Base-by-base conservation (phyloP, 495 filamentous ascomycete genomes). In the Collariella sp. region DNA sequence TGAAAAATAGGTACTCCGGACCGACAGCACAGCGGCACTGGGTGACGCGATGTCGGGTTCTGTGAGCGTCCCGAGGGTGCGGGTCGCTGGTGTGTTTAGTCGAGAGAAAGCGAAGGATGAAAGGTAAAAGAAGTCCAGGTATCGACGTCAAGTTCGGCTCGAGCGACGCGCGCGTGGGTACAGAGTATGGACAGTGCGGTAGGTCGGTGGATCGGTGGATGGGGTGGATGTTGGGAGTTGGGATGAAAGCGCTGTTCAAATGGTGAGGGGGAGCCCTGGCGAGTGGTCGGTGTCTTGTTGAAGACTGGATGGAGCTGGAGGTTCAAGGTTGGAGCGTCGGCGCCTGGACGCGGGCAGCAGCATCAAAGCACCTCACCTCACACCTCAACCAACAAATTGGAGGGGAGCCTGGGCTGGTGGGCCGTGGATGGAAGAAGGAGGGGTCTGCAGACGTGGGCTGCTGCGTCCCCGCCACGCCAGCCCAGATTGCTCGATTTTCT, bases 371-470 rank as follows among this genome's bases (percentile, higher is more conserved):
- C n/a, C n/a, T n/a, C n/a, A n/a, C n/a, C n/a, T n/a, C n/a, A n/a
- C n/a, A 31, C 5, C 5, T 18, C 16, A 36, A 50, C 50, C 56
- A 58, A 58, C 55, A 52, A 52, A 43, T 46, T 40, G 45, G 35
- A 53, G 52, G 23, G 41, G 20, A n/a, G n/a, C n/a, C n/a, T n/a
- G n/a, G n/a, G n/a, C n/a, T n/a, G n/a, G n/a, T n/a, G n/a, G n/a
- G n/a, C n/a, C n/a, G n/a, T n/a, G n/a, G n/a, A n/a, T n/a, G n/a
- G n/a, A n/a, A n/a, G n/a, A 36, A 50, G 47, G 48, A 57, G 50
- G 56, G 50, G 38, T 45, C 50, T 44, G 33, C 26, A 35, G 50
- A 50, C 44, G 50, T 50, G 55, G 50, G 55, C 45, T 48, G 16
- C 39, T 1, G n/a, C 7, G 40, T 19, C 50, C 22, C 50, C 41